These are phyloP conservation scores for Gracilariopsis chorda DNA, from an alignment of 23 red algal genomes.

Conservation along the genomic window DNA sequence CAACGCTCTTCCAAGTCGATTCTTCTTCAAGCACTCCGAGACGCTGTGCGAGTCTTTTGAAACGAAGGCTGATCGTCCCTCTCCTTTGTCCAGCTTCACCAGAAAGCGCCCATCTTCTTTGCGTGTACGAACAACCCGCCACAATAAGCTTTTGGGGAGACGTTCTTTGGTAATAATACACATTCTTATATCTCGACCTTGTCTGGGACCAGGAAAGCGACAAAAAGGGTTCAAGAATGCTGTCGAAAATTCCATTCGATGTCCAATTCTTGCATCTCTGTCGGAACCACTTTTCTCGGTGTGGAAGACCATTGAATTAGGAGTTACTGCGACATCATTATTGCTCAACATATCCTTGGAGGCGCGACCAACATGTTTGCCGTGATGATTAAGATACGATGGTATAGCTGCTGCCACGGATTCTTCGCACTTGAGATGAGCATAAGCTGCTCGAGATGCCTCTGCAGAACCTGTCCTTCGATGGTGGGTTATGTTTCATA, in stretches of 20 bases:
- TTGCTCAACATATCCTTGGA: neutral
- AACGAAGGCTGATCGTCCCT: constrained; percentile 43
- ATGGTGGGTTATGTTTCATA: too few species aligned
- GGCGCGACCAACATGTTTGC: neutral
- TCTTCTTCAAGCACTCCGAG: neutral
- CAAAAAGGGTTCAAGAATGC: constrained; percentile 15
- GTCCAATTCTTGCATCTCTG: neutral
- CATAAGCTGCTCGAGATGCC: too few species aligned
- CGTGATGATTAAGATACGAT: neutral
- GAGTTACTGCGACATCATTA: neutral
- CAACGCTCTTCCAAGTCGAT: constrained; percentile 29
- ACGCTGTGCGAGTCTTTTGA: constrained; percentile 41
- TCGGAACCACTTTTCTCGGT: neutral
- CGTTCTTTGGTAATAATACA: constrained; percentile 21
- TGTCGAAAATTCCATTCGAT: neutral
- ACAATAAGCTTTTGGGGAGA: constrained; percentile 19
- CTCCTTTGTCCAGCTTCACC: constrained; percentile 13
- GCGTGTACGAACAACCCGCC: constrained; percentile 14
- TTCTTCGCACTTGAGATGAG: too few species aligned
- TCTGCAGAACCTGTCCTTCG: too few species aligned
- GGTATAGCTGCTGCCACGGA: too few species aligned
- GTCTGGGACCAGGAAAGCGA: constrained; percentile 19
- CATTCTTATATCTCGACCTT: constrained; percentile 32
- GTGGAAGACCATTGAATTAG: neutral
- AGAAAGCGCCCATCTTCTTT: neutral